A percentile compares a stretch with the other conserved stretches of the same genome.
Evolutionary conservation across 148 eudicot species (phyloP).

Genomic region (Vaccinium vitisidaea): DNA sequence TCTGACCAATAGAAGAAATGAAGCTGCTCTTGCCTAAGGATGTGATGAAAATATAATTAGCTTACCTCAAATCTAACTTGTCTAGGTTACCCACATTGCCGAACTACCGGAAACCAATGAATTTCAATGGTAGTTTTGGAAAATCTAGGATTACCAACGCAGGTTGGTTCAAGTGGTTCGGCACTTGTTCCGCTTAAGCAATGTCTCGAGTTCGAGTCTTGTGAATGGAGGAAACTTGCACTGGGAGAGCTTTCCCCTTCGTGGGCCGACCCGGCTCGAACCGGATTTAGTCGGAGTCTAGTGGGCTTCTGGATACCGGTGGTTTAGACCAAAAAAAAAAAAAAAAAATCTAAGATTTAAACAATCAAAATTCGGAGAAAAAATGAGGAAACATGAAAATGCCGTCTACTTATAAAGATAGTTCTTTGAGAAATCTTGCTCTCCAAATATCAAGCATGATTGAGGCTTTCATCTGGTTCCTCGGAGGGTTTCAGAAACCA

Average conservation of each 20-base stretch:
- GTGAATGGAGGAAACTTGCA: too few relatives aligned
- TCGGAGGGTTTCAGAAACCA: constrained; percentile 28
- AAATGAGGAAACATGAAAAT: not conserved
- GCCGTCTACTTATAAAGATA: not conserved
- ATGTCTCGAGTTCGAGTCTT: too few relatives aligned
- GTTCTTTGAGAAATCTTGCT: not conserved
- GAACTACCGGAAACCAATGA: not conserved
- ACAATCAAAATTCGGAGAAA: not conserved
- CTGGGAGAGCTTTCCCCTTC: too few relatives aligned
- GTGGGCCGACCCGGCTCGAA: too few relatives aligned
- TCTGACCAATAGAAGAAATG: too few relatives aligned
- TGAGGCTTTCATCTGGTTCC: constrained; percentile 15
- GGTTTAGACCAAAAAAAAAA: too few relatives aligned
- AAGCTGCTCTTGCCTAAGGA: too few relatives aligned
- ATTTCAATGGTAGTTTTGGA: not conserved
- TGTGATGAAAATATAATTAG: not conserved
- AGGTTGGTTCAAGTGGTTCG: too few relatives aligned
- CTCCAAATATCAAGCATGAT: constrained; percentile 11
- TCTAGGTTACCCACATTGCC: not conserved
- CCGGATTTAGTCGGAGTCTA: too few relatives aligned
- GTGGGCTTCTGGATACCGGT: too few relatives aligned
- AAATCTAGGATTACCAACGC: not conserved
- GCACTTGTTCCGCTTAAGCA: too few relatives aligned
- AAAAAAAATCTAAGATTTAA: not conserved
- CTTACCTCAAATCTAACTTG: not conserved